Percentiles rank a stretch among this genome's conserved stretches.
These are phyloP conservation scores for Serendipita sp. DNA, from an alignment of 768 basidiomycete genomes.

Conservation along the genomic window DNA sequence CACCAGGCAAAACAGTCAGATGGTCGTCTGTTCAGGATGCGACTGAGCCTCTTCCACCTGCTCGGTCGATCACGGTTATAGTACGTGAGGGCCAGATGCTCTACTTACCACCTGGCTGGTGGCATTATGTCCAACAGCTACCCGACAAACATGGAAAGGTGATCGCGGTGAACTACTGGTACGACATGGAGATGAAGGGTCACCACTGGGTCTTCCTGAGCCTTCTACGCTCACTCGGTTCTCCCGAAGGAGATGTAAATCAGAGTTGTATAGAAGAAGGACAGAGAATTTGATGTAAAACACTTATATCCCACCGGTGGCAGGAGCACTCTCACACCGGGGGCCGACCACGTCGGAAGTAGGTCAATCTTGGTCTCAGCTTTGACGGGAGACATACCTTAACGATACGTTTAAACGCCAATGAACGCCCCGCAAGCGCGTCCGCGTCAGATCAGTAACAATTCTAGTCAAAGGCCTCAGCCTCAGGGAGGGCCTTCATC, in stretches of 20 bases:
- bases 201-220: slow-evolving; percentile 53
- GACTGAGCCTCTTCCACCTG: slow-evolving; percentile 25
- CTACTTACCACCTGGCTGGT: slow-evolving; percentile 89
- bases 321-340: neutral
- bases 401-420: neutral
- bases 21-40: slow-evolving; percentile 72
- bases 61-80: slow-evolving; percentile 50
- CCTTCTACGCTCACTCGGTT: slow-evolving; percentile 28
- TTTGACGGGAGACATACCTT: neutral
- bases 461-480: neutral
- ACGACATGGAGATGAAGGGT: slow-evolving; percentile 61
- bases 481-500: neutral
- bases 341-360: neutral
- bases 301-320: neutral
- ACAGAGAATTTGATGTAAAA: neutral
- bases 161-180: slow-evolving; percentile 81
- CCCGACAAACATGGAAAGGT: slow-evolving; percentile 26
- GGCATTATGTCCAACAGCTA: slow-evolving; percentile 73
- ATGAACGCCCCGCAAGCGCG: slow-evolving; percentile 3
- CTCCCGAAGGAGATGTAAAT: neutral
- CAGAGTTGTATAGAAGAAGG: neutral
- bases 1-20: slow-evolving; percentile 30
- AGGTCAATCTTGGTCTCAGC: neutral
- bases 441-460: neutral
- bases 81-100: slow-evolving; percentile 60